Percentiles rank a stretch among this genome's conserved stretches.
phyloP scores from a whole-genome alignment of 371 early-diverging fungal species.

The Caulochytrium protostelioides region DNA sequence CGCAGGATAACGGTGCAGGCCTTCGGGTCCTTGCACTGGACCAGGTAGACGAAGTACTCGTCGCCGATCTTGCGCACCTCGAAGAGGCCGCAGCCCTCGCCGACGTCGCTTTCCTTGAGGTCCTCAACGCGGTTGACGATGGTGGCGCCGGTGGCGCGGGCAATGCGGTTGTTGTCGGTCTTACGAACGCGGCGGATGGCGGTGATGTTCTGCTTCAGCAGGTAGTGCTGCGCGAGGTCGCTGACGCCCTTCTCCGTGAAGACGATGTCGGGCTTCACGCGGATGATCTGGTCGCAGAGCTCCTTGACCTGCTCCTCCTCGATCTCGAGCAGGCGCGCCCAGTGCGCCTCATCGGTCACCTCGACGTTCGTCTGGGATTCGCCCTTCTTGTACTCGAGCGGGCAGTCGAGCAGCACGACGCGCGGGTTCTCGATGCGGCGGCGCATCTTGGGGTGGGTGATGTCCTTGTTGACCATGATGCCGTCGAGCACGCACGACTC shows the following conservation, averaged over 20 bases:
- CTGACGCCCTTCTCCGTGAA: conserved; percentile 99
- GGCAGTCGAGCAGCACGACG: conserved; percentile 93
- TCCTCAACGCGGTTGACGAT: conserved; percentile 96
- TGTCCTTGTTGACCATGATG: conserved; percentile 97
- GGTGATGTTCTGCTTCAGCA: conserved; percentile 93
- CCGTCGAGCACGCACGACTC: conserved; percentile 95
- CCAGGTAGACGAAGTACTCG: conserved; percentile 89
- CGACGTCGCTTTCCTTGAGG: conserved; percentile 84
- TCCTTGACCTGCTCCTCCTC: conserved; percentile 98
- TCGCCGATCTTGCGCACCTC: conserved; percentile 95
- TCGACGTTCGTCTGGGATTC: conserved; percentile 99
- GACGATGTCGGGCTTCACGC: conserved; percentile 93
- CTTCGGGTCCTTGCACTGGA: conserved; percentile 87
- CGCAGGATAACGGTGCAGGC: conserved; percentile 96
- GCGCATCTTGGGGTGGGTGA: conserved; percentile 99
- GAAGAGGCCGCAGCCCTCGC: conserved; percentile 87
- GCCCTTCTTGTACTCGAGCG: conserved; percentile 99
- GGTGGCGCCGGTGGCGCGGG: conserved; percentile 93
- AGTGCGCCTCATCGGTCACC: conserved; percentile 89
- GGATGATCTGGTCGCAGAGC: conserved; percentile 89
- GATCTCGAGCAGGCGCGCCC: conserved; percentile 89
- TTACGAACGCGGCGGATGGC: conserved; percentile 97
- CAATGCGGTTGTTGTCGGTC: conserved; percentile 96
- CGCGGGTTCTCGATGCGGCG: conserved; percentile 95
- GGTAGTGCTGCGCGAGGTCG: conserved; percentile 92